Conservation (phyloP, 257 asterid genomes). For the Petrea volubilis region DNA sequence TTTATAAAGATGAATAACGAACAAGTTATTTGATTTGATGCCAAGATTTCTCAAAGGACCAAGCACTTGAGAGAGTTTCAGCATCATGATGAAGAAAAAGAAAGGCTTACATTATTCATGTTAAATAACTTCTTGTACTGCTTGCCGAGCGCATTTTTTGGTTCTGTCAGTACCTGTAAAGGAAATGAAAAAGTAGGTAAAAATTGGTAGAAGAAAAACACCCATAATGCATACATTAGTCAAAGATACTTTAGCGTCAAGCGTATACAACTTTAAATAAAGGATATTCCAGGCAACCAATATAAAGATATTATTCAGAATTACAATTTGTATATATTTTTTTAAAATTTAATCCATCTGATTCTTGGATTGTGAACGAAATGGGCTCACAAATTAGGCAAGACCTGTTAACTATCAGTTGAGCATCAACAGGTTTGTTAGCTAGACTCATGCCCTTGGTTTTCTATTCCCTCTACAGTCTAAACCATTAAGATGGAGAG, state of each 20-base stretch:
- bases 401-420: too few relatives aligned
- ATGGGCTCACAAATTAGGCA: too few relatives aligned
- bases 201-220: slow-evolving; percentile 7
- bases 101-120: slow-evolving; percentile 77
- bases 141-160: slow-evolving; percentile 90
- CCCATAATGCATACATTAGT: slow-evolving; percentile 1
- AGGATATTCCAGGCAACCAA: too few relatives aligned
- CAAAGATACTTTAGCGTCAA: neutral
- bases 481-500: too few relatives aligned
- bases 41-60: slow-evolving; percentile 11
- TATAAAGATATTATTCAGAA: too few relatives aligned
- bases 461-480: too few relatives aligned
- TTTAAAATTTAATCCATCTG: too few relatives aligned
- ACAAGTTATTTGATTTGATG: slow-evolving; percentile 1
- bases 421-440: too few relatives aligned
- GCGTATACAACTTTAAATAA: neutral
- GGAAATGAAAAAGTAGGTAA: slow-evolving; percentile 15
- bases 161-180: slow-evolving; percentile 75
- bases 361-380: too few relatives aligned
- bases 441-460: too few relatives aligned
- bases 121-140: slow-evolving; percentile 84
- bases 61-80: slow-evolving; percentile 3
- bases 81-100: neutral
- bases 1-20: slow-evolving; percentile 9
- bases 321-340: too few relatives aligned